Base-by-base conservation (phyloP, 192 early-diverging fungal species). In the Spizellomyces punctatus region DNA sequence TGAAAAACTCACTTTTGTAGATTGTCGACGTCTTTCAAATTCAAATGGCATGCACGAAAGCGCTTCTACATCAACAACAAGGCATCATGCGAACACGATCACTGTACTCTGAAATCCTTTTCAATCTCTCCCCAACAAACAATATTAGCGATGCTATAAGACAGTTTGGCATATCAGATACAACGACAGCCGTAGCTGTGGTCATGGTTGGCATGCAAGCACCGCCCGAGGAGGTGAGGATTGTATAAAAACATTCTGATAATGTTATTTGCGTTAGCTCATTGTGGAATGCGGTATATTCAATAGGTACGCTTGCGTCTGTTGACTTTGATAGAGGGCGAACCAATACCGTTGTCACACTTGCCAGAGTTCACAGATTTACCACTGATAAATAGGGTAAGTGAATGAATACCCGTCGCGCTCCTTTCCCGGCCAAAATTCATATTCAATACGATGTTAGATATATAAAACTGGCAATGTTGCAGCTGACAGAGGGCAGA, bases 31-130 rank as follows among this genome's bases (percentile, higher is more conserved):
- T 69, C 6, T 79, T 78, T 44, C 81, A 80, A 58, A 43, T 82
- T 46, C 76, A 77, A 59, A 41, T 75, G 44, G 78, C 78, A 4
- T 64, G 57, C 45, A 46, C 60, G 8, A 77, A 71, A 36, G 81
- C 81, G 0, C 55, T 77, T 21, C 59, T 80, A 41, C 47, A 46
- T 19, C 73, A 81, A 46, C 9, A 57, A 10, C 69, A 78, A 36
- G 54, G 48, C 19, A 69, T 43, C 1, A 77, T 82, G 78, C 61
- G 65, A 12, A 80, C 81, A 8, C 76, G 77, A 10, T 66, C 81
- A 9, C 54, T 82, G 5, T 70, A 71, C 52, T 71, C 78, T 7
- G 81, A 82, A 63, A 59, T 82, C 48, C 68, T 82, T 10, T 82
- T 78, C 73, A 76, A 78, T 46, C 64, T 82, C 2, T 81, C 77